Base-by-base conservation (phyloP, 176 grass and related monocot species). In the Oryza brachyantha region DNA sequence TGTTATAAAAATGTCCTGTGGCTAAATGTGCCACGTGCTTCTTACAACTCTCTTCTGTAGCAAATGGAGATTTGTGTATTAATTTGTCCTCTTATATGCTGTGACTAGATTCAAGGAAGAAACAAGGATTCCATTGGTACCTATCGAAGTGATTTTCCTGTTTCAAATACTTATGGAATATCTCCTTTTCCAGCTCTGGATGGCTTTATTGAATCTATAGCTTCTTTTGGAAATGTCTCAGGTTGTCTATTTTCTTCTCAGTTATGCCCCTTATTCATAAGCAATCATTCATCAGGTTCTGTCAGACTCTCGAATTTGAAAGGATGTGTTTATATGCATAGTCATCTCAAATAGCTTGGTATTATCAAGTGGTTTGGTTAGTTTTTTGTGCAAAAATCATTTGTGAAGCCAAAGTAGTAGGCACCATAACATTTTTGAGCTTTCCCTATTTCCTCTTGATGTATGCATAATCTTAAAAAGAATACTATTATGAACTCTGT, bases 161-260 rank as follows among this genome's bases (percentile, higher is more conserved):
- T 14, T 54, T 80, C 79, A 68, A 83, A 78, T 60, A 87, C 59
- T 36, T 83, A 82, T 50, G 89, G 92, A 37, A 94, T 75, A 90
- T 97, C 92, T 61, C 95, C 95, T 26, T 97, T 94, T 89, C 89
- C 92, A 86, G 92, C 89, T 86, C 64, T 94, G 72, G 95, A 97
- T 76, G 81, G 41, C 43, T 97, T 97, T 85, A 85, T 94, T 73
- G 89, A 97, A 87, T 92, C 83, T 63, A 92, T 97, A 29, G 95
- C 87, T 68, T 97, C 95, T 29, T 84, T 76, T 63, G 89, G 85
- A 86, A 90, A 82, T 88, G 77, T 83, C 83, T 88, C 84, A 92
- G 93, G 92, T 96, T 55, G n/a, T 70, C 42, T 4, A 21, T 42
- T 69, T 55, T 78, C 48, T 61, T 91, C 31, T n/a, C 29, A 62